Evolutionary conservation across 371 early-diverging fungal species (phyloP), one percentile per base, ranked within the genome.

Genomic region (Mucor mucedo): DNA sequence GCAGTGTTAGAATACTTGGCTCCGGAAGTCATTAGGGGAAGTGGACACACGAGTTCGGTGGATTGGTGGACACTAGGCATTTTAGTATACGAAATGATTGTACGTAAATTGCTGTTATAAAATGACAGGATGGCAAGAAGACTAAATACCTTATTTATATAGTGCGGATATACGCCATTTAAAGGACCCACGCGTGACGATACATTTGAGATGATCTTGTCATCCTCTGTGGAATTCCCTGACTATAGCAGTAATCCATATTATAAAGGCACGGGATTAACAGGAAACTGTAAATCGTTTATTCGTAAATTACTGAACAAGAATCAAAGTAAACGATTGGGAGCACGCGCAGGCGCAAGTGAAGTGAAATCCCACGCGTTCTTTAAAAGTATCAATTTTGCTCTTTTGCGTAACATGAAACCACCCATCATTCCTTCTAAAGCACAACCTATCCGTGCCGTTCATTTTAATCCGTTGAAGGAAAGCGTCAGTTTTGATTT

Each of bases 11-110:
- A 95, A 75, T 94, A 94, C 71, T 89, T 97, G 77, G 96, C 98
- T 7, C 97, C 98, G 27, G 97, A 97, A 74, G 89, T 92, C 8
- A 88, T 92, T 75, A 83, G 84, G 54, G 96, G 95, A 52, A 72
- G 79, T 47, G 96, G 96, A n/a, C 97, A 98, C 77, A 63, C 66
- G 47, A 89, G 84, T 62, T 86, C 89, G 1, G 96, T 95, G 10
- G 99, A 99, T 77, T 96, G 98, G 94, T 99, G 99, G 99, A 94
- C 97, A 14, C 72, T 98, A n/a, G 99, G 98, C 8, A 94, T 99
- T 28, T 75, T 98, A 47, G 80, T 98, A 3, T 98, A 93, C 70
- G 98, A 98, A 74, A 95, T 98, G 95, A 82, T 97, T 67, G 87
- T 87, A 73, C 67, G 74, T 48, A 27, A 13, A 32, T 50, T 49